phyloP scores from a whole-genome alignment of 2,329 filamentous ascomycete genomes.

The Fusarium palustre region DNA sequence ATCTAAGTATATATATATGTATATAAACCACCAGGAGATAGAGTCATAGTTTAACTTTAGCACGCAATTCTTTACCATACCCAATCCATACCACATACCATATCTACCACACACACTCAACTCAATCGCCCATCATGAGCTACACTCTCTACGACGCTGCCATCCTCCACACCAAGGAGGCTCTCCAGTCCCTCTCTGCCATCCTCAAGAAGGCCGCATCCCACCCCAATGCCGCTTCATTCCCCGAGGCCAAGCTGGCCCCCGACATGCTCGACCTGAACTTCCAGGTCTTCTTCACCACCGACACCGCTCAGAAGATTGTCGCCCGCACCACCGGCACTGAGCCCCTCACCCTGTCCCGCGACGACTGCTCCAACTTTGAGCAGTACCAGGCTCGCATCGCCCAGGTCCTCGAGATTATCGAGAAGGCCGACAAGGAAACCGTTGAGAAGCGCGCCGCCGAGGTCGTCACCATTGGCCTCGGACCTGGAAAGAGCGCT shows the following conservation, averaged over 20 bases:
- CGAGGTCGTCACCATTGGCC: slow-evolving; percentile 47
- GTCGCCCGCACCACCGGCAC: slow-evolving; percentile 51
- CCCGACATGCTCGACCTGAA: slow-evolving; percentile 59
- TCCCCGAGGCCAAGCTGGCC: slow-evolving; percentile 51
- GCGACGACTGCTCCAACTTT: slow-evolving; percentile 50
- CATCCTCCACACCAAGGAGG: slow-evolving; percentile 49
- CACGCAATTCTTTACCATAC: slow-evolving; percentile 36
- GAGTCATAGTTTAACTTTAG: slow-evolving; percentile 12
- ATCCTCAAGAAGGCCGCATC: slow-evolving; percentile 55
- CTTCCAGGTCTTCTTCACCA: slow-evolving; percentile 55
- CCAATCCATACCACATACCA: slow-evolving; percentile 9
- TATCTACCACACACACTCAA: too few species aligned
- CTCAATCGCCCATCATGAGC: slow-evolving; percentile 49
- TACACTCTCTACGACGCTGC: slow-evolving; percentile 58
- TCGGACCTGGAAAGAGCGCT: slow-evolving; percentile 48
- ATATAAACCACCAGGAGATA: slow-evolving; percentile 1
- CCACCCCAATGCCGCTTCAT: slow-evolving; percentile 48
- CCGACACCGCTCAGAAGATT: slow-evolving; percentile 50
- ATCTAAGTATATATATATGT: slow-evolving; percentile 35
- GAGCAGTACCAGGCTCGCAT: slow-evolving; percentile 53
- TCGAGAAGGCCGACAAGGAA: slow-evolving; percentile 51
- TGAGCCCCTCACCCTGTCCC: slow-evolving; percentile 43
- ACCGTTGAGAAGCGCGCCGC: slow-evolving; percentile 50
- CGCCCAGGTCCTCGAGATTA: slow-evolving; percentile 44
- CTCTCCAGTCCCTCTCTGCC: slow-evolving; percentile 49